Percentiles rank a stretch among this genome's conserved stretches.
Conservation (phyloP, 139 green algal genomes). For the Coccomyxa sp. region DNA sequence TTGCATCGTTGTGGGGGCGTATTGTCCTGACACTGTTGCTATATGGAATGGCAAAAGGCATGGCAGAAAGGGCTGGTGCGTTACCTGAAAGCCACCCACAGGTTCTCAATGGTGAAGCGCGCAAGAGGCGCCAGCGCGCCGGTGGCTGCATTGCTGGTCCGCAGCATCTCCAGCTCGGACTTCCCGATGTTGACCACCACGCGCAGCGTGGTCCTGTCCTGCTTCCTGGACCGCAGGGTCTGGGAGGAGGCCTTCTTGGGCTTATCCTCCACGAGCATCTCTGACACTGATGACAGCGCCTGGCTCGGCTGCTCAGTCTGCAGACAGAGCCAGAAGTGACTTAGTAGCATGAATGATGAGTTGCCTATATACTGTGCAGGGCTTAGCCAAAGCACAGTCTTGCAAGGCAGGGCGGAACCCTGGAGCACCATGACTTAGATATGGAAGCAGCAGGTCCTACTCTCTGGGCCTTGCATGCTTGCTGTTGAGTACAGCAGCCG, state of each 20-base stretch:
- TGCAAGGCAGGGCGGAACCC: neutral
- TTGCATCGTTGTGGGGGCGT: neutral
- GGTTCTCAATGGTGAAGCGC: constrained; percentile 38
- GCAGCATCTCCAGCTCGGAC: constrained; percentile 58
- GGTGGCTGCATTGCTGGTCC: constrained; percentile 15
- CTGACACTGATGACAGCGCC: too few relatives aligned
- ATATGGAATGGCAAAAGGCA: neutral
- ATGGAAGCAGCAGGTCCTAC: too few relatives aligned
- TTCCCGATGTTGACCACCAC: constrained; percentile 46
- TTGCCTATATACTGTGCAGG: neutral
- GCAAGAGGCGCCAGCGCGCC: constrained; percentile 19
- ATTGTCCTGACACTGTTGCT: too few relatives aligned
- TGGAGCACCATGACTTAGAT: neutral
- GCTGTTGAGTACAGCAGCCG: too few relatives aligned
- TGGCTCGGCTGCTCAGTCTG: neutral
- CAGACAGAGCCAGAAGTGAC: neutral
- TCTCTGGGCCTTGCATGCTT: too few relatives aligned
- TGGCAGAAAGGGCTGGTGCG: neutral
- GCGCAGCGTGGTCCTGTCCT: neutral
- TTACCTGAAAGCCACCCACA: constrained; percentile 50
- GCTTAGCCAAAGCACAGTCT: neutral
- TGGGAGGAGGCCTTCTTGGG: neutral
- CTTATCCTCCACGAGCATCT: too few relatives aligned
- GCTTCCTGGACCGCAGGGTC: too few relatives aligned
- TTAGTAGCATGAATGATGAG: too few relatives aligned